These are phyloP conservation scores for Lactifluus volemus DNA, from an alignment of 768 basidiomycete species.

Conservation along the genomic window DNA sequence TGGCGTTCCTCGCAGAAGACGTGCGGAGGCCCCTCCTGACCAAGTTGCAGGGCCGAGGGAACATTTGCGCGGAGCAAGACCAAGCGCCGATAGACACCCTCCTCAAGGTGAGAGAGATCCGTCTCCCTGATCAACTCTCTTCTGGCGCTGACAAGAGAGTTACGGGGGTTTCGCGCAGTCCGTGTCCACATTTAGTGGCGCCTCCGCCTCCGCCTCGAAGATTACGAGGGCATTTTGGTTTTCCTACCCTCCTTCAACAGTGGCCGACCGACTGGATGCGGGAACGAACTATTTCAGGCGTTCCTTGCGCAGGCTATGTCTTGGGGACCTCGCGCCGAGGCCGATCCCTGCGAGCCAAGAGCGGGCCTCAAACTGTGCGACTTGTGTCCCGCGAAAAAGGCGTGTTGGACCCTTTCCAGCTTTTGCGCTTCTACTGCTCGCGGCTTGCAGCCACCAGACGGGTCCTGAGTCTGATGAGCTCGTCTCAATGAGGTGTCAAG, in stretches of 20 bases:
- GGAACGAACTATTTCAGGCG: conserved; percentile 33
- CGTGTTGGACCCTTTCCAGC: conserved; percentile 34
- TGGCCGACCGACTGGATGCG: conserved; percentile 28
- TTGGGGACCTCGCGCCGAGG: conserved; percentile 22
- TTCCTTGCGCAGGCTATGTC: conserved; percentile 33
- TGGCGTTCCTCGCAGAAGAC: conserved; percentile 27
- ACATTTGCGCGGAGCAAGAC: conserved; percentile 36
- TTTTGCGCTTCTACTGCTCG: conserved; percentile 46
- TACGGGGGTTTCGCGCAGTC: no score
- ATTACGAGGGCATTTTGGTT: conserved; percentile 48
- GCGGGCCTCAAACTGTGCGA: conserved; percentile 37
- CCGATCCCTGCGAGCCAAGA: conserved; percentile 29
- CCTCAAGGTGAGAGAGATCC: no score
- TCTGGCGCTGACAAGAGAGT: no score
- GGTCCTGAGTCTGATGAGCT: conserved; percentile 26
- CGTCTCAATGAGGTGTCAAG: conserved; percentile 31
- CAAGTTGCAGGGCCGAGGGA: no score
- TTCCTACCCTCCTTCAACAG: conserved; percentile 38
- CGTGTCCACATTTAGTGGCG: conserved; percentile 33
- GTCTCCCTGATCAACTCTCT: no score
- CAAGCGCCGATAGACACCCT: conserved; percentile 36
- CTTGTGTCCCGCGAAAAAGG: conserved; percentile 36
- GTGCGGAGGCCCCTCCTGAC: conserved; percentile 38
- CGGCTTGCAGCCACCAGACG: conserved; percentile 6
- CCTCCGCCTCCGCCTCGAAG: conserved; percentile 24